Conservation (phyloP, 129 eudicot species). For the Helianthus tuberosus region DNA sequence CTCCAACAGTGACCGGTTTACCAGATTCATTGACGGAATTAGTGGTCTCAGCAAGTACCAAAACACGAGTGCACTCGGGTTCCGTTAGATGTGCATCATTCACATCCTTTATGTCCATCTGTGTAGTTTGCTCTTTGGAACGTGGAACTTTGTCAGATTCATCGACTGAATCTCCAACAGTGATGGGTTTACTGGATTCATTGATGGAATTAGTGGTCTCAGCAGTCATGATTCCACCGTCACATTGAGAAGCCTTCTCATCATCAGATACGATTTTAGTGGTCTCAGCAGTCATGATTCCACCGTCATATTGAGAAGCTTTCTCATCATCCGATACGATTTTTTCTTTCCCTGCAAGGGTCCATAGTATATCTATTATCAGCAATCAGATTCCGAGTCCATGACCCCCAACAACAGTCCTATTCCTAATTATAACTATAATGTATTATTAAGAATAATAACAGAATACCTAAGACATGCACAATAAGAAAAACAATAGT, state of each 20-base stretch:
- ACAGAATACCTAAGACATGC: conserved; percentile 6
- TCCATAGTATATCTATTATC: conserved; percentile 31
- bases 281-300: conserved; percentile 28
- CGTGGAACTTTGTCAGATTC: conserved; percentile 24
- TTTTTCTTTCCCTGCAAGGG: conserved; percentile 51
- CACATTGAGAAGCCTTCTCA: conserved; percentile 29
- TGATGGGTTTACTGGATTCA: conserved; percentile 18
- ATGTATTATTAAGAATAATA: conserved; percentile 6
- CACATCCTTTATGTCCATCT: conserved; percentile 30
- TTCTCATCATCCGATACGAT: conserved; percentile 22
- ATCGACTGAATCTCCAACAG: conserved; percentile 14
- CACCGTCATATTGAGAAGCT: conserved; percentile 32
- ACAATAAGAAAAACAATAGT: background rate
- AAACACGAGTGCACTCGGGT: conserved; percentile 45
- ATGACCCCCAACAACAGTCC: conserved; percentile 21
- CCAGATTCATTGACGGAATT: conserved; percentile 16
- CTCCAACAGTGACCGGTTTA: conserved; percentile 17
- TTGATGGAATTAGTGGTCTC: conserved; percentile 25
- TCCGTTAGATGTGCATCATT: conserved; percentile 39
- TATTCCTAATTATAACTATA: conserved; percentile 1
- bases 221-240: conserved; percentile 28
- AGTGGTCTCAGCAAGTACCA: conserved; percentile 25
- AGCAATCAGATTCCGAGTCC: conserved; percentile 28
- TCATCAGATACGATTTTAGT: conserved; percentile 13
- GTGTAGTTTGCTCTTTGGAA: conserved; percentile 34